These are phyloP conservation scores for Talaromyces ruber DNA, from an alignment of 495 filamentous ascomycete species.

Conservation along the genomic window DNA sequence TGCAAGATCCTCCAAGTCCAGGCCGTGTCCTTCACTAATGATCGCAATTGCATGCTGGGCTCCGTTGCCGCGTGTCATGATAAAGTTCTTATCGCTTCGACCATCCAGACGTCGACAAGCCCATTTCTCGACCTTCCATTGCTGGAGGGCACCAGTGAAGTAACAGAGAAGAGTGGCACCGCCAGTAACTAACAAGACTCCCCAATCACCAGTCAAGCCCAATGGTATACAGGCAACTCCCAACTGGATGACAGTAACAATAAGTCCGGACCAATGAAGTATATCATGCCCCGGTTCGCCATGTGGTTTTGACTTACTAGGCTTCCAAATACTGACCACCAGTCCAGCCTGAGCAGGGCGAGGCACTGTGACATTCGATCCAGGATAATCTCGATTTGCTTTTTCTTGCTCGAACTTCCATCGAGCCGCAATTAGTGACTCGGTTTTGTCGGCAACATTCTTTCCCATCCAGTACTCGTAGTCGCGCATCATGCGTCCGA, in stretches of 20 bases:
- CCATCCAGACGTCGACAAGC: constrained; percentile 20
- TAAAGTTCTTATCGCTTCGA: constrained; percentile 16
- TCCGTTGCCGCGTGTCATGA: constrained; percentile 37
- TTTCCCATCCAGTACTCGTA: constrained; percentile 28
- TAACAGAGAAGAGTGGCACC: constrained; percentile 29
- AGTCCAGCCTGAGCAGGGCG: constrained; percentile 13
- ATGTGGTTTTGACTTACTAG: background rate
- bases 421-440: constrained; percentile 7
- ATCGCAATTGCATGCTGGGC: constrained; percentile 35
- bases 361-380: background rate
- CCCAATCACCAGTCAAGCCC: constrained; percentile 32
- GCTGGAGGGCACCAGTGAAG: constrained; percentile 23
- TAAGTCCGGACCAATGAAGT: constrained; percentile 26
- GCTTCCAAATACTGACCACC: constrained; percentile 12
- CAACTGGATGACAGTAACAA: constrained; percentile 31
- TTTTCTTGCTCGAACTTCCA: constrained; percentile 10
- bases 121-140: constrained; percentile 47
- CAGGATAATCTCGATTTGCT: constrained; percentile 5
- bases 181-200: constrained; percentile 31
- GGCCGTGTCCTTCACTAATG: constrained; percentile 18
- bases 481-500: constrained; percentile 42
- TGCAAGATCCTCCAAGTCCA: constrained; percentile 42
- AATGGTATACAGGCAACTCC: constrained; percentile 37
- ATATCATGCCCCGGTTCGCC: constrained; percentile 13
- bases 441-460: constrained; percentile 8